phyloP scores from a whole-genome alignment of 2,329 filamentous ascomycete species.

The Alternaria ventricosa region DNA sequence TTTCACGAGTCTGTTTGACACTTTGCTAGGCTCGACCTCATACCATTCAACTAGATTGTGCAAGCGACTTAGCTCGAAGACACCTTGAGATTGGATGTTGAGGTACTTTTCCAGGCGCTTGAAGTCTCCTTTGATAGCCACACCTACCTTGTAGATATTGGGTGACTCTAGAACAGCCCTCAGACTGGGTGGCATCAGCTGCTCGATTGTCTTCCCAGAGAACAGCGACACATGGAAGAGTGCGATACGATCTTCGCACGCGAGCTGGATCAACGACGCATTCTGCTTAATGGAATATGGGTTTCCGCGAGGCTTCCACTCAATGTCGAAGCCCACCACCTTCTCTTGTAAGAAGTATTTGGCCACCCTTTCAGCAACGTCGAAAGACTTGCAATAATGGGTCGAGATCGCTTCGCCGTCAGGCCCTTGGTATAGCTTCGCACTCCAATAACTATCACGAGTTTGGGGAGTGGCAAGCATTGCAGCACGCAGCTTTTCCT shows the following conservation, averaged over 20 bases:
- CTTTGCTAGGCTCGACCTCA: conserved; percentile 64
- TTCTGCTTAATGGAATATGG: conserved; percentile 73
- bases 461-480: conserved; percentile 41
- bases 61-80: conserved; percentile 84
- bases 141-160: conserved; percentile 75
- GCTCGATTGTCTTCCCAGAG: conserved; percentile 48
- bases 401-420: conserved; percentile 65
- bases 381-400: conserved; percentile 76
- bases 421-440: conserved; percentile 69
- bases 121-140: conserved; percentile 69
- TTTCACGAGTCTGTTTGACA: conserved; percentile 63
- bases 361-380: conserved; percentile 72
- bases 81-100: conserved; percentile 66
- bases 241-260: conserved; percentile 76
- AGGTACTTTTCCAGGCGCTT: conserved; percentile 69
- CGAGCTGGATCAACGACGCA: conserved; percentile 82
- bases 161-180: conserved; percentile 74
- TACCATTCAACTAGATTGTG: conserved; percentile 70
- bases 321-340: conserved; percentile 85
- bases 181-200: conserved; percentile 73
- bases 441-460: conserved; percentile 65
- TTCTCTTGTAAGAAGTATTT: conserved; percentile 72
- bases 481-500: conserved; percentile 32
- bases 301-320: conserved; percentile 68
- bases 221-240: conserved; percentile 76